Base-by-base conservation (phyloP, 805 yeast species). In the Ogataea corticis region DNA sequence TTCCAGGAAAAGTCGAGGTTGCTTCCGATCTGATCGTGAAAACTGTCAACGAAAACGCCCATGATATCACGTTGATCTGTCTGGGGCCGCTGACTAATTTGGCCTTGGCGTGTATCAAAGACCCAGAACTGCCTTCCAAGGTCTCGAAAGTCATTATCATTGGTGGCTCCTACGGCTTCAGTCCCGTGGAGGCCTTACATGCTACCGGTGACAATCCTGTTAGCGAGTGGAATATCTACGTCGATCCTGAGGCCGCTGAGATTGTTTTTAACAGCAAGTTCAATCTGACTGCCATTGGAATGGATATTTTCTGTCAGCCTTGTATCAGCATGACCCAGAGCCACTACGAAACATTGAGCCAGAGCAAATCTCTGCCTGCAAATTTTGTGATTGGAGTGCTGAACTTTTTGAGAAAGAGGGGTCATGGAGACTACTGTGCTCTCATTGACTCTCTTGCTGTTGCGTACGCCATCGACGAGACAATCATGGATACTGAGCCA, bases 201-300 rank as follows among this genome's bases (percentile, higher is more conserved):
- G 63, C 62, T n/a, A 59, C 63, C 4, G 63, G 63, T 15, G 62
- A 56, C 40, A 59, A 59, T 39, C 63, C 62, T 2, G 59, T 57
- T 5, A 52, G 57, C 45, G 62, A 59, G 36, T 59, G 62, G 62
- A 59, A 59, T 44, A 47, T 57, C 19, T 57, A 55, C 32, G 61
- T 59, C 13, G 63, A 59, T 34, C 62, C 63, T 7, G 61, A 59
- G 38, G 61, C 63, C 3, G 63, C 62, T 1, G 52, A 59, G 13
- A 35, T 56, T 10, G 61, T 59, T 10, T 57, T 56, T 37, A 48
- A 53, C 17, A 31, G 43, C 25, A 48, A 51, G 4, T 59, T 56
- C 52, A 53, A 57, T 23, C 42, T 57, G 33, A 51, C 55, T 3
- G 63, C 62, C 15, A 56, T 59, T 31, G 61, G 63, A 9, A 54